phyloP scores from a whole-genome alignment of 768 basidiomycete genomes.

The Russula griseocarnosa region DNA sequence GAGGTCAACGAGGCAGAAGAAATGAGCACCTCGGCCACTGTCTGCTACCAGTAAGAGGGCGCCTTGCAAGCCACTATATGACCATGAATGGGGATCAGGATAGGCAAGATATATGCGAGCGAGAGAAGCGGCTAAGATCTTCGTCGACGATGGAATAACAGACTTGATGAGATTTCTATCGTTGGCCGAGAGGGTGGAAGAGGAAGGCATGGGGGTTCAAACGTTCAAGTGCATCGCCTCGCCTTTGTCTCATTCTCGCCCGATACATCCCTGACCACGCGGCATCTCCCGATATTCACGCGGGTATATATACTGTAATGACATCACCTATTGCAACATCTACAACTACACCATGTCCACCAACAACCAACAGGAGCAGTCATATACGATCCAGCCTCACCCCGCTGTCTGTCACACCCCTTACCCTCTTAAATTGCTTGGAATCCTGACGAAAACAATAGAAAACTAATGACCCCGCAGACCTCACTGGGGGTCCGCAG shows the following conservation, averaged over 20 bases:
- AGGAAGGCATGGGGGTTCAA: constrained; percentile 69
- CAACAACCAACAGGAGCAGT: constrained; percentile 29
- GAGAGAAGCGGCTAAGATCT: constrained; percentile 77
- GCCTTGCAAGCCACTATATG: constrained; percentile 84
- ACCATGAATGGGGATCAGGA: constrained; percentile 73
- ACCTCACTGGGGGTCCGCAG: constrained; percentile 38
- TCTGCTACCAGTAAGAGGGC: constrained; percentile 72
- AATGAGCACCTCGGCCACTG: constrained; percentile 49
- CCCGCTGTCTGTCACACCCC: constrained; percentile 25
- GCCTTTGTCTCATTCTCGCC: not conserved
- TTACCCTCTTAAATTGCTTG: not conserved
- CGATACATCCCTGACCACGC: not conserved
- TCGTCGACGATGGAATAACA: constrained; percentile 51
- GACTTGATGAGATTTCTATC: constrained; percentile 77
- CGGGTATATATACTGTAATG: not conserved
- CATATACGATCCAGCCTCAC: constrained; percentile 40
- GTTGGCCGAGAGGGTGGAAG: constrained; percentile 61
- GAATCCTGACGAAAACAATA: constrained; percentile 29
- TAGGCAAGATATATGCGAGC: constrained; percentile 89
- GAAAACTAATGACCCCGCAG: constrained; percentile 56
- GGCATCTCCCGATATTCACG: constrained; percentile 2
- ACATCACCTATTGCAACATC: not conserved
- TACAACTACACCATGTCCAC: not conserved
- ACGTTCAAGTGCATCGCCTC: constrained; percentile 13
- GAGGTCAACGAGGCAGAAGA: constrained; percentile 80